Percentiles rank a stretch among this genome's conserved stretches.
phyloP scores from a whole-genome alignment of 148 eudicot species.

The Dysphania ambrosioides region DNA sequence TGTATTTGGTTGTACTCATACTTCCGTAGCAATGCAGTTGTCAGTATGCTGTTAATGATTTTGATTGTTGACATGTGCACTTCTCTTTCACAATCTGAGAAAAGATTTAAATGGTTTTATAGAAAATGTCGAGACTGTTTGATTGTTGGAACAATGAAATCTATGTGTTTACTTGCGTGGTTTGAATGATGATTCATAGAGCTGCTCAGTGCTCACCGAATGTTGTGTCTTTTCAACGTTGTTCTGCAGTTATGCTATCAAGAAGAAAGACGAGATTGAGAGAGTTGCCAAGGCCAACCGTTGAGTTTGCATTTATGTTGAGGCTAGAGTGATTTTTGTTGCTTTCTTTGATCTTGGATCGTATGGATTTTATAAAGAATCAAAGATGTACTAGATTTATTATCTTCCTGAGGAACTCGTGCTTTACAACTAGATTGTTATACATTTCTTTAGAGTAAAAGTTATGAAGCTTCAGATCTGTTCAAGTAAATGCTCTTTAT shows the following conservation, averaged over 20 bases:
- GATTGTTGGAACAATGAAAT: too few species aligned
- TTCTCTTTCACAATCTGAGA: too few species aligned
- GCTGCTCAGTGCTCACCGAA: neutral
- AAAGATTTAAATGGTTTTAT: too few species aligned
- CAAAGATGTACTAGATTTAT: slow-evolving; percentile 9
- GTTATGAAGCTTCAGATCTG: neutral
- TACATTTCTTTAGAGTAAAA: slow-evolving; percentile 3
- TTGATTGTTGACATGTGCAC: too few species aligned
- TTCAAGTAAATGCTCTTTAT: neutral
- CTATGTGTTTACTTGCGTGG: too few species aligned
- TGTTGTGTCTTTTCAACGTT: neutral
- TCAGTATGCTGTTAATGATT: too few species aligned
- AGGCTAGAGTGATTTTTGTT: neutral
- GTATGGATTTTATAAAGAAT: neutral
- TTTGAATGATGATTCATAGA: too few species aligned
- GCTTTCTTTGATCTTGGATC: slow-evolving; percentile 4
- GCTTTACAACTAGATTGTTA: neutral
- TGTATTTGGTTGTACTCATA: too few species aligned
- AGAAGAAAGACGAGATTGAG: slow-evolving; percentile 39
- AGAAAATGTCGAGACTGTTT: too few species aligned
- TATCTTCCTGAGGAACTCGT: neutral
- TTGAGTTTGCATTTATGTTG: slow-evolving; percentile 12
- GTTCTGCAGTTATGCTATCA: slow-evolving; percentile 32
- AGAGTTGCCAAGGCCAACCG: slow-evolving; percentile 41
- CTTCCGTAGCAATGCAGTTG: too few species aligned